phyloP scores from a whole-genome alignment of 305 asterid genomes.

The Fraxinus xanthoxyloides region DNA sequence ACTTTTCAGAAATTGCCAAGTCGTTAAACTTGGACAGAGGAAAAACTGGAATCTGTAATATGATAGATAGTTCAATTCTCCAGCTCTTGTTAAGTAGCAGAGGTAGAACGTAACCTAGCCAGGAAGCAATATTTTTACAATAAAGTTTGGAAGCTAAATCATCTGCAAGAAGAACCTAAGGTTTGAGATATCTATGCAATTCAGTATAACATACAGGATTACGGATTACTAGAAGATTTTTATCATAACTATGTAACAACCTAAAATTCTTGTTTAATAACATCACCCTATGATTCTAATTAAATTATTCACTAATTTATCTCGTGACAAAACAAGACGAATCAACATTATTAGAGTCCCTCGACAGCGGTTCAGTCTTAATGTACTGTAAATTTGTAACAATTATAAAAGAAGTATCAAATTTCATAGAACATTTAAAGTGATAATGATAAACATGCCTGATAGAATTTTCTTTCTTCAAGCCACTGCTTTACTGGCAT shows the following conservation, averaged over 20 bases:
- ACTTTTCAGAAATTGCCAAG: not conserved
- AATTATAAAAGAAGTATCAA: not conserved
- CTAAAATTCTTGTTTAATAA: not conserved
- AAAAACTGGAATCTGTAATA: not conserved
- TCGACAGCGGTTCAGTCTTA: not conserved
- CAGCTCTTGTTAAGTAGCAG: not conserved
- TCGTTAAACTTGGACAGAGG: not conserved
- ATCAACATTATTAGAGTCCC: not conserved
- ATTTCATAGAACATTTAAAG: not conserved
- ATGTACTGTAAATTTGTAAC: not conserved
- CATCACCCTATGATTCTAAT: not conserved
- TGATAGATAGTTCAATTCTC: not conserved
- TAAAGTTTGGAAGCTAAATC: not conserved
- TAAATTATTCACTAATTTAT: not conserved
- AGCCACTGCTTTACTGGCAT: conserved; percentile 99
- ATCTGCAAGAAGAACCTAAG: not conserved
- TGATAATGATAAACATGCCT: conserved; percentile 40
- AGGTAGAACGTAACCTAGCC: not conserved
- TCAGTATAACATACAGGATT: not conserved
- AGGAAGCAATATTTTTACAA: not conserved
- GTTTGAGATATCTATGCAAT: not conserved
- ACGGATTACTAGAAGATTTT: not conserved
- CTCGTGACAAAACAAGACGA: not conserved
- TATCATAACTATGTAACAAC: not conserved
- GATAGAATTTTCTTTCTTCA: conserved; percentile 85